These are phyloP conservation scores for Candida vartiovaarae DNA, from an alignment of 805 yeast genomes.

Conservation along the genomic window DNA sequence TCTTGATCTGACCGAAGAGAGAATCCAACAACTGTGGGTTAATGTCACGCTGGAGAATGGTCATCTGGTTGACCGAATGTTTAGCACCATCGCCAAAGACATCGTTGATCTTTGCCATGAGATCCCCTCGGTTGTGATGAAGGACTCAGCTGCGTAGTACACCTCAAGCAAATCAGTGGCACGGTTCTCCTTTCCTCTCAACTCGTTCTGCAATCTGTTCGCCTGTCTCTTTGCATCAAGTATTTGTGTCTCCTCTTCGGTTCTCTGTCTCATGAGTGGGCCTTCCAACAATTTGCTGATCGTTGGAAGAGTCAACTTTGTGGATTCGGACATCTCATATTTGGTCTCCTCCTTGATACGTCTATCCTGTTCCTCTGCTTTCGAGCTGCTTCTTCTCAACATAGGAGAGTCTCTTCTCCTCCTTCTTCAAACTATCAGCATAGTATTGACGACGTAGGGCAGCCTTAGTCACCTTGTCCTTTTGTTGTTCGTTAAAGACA, in stretches of 20 bases:
- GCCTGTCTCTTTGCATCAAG: conserved; percentile 54
- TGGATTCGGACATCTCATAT: conserved; percentile 40
- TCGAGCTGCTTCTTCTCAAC: conserved; percentile 26
- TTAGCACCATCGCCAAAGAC: conserved; percentile 36
- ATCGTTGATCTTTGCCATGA: conserved; percentile 48
- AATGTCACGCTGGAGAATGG: conserved; percentile 14
- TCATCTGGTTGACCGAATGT: background rate
- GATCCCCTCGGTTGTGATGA: conserved; percentile 66
- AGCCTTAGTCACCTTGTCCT: conserved; percentile 32
- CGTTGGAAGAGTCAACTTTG: conserved; percentile 70
- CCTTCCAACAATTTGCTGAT: conserved; percentile 59
- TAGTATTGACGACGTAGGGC: conserved; percentile 69
- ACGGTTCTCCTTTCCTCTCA: conserved; percentile 43
- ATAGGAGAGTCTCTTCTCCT: conserved; percentile 27
- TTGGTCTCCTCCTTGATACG: conserved; percentile 29
- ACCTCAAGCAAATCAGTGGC: conserved; percentile 57
- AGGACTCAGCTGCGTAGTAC: conserved; percentile 62
- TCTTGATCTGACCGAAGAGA: conserved; percentile 30
- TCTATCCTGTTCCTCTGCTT: conserved; percentile 22
- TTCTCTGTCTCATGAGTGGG: conserved; percentile 66
- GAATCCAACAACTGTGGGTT: conserved; percentile 24
- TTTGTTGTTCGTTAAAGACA: conserved; percentile 21
- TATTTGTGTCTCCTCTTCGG: conserved; percentile 56
- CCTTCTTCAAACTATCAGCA: conserved; percentile 43
- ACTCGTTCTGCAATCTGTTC: conserved; percentile 54